Evolutionary conservation across 805 yeast genomes (phyloP).

Genomic region (Starmerella floricola): DNA sequence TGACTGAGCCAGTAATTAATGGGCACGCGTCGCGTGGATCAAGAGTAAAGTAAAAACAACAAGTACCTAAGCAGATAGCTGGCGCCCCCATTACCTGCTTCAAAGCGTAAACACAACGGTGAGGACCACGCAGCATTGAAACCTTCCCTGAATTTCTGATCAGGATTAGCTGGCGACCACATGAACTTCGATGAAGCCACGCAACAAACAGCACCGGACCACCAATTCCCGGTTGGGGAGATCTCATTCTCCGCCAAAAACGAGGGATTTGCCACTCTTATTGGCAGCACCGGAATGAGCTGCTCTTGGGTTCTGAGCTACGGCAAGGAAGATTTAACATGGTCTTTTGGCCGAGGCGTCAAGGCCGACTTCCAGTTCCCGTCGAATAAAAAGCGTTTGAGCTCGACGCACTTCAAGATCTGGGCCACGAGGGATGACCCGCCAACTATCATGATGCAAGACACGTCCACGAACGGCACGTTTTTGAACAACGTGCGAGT

Average conservation of each 20-base stretch:
- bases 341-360: conserved; percentile 67
- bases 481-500: conserved; percentile 63
- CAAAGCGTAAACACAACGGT: too few species aligned
- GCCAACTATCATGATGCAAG: conserved; percentile 45
- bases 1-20: neutral
- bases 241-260: conserved; percentile 13
- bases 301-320: conserved; percentile 18
- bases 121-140: too few species aligned
- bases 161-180: too few species aligned
- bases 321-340: conserved; percentile 24
- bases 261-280: conserved; percentile 17
- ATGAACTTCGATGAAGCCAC: conserved; percentile 20
- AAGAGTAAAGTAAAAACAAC: too few species aligned
- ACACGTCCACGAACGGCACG: conserved; percentile 86
- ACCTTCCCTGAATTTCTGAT: too few species aligned
- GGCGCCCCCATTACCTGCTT: too few species aligned
- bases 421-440: conserved; percentile 49
- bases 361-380: conserved; percentile 54
- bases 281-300: conserved; percentile 20
- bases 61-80: too few species aligned
- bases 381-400: conserved; percentile 46
- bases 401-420: conserved; percentile 61
- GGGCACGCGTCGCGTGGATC: neutral
- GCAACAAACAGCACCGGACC: conserved; percentile 23
- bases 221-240: conserved; percentile 16